Base-by-base conservation (phyloP, 1,284 basidiomycete genomes). In the Cryptococcus floricola region DNA sequence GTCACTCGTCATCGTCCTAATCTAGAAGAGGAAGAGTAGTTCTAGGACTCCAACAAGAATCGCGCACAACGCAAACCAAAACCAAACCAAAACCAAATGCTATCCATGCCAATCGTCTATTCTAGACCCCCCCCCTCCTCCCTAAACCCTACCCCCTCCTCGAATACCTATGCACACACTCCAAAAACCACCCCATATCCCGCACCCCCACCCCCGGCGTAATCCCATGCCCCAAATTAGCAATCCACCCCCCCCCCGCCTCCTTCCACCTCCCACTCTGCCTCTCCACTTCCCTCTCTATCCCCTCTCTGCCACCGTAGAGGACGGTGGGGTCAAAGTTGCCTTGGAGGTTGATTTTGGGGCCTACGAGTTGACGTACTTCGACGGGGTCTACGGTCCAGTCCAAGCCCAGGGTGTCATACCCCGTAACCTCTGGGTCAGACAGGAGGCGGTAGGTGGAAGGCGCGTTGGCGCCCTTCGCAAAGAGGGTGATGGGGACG, bases 171-270 rank as follows among this genome's bases (percentile, higher is more conserved):
- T 91, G 89, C 42, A 95, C 85, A 69, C 91, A 91, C 76, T 95
- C 84, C 61, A 95, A 84, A 81, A 94, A 95, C 84, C 86, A 94
- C 52, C 82, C 81, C 77, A 94, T 80, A 75, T 94, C 90, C 58
- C 94, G 91, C 34, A 91, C 88, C 72, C 94, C 86, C 18, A 96
- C 91, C n/a, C 85, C 87, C n/a, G 92, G 92, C 10, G 91, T 94
- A 66, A 98, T 96, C 4, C 95, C 95, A 75, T 98, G 96, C 2
- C 96, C 96, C 37, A 99, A 79, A 77, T 98, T 98, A 27, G 89
- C 89, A 69, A 98, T 97, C 91, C 92, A 96, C 7, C 84, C 87
- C 44, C 75, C 76, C 5, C 82, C 83, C 57, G 77, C 81, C 12
- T 76, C 72, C 44, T 83, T 82, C 79, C 98, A 98, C 23, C 83